phyloP scores from a whole-genome alignment of 2,329 filamentous ascomycete species.

The Fusarium proliferatum region DNA sequence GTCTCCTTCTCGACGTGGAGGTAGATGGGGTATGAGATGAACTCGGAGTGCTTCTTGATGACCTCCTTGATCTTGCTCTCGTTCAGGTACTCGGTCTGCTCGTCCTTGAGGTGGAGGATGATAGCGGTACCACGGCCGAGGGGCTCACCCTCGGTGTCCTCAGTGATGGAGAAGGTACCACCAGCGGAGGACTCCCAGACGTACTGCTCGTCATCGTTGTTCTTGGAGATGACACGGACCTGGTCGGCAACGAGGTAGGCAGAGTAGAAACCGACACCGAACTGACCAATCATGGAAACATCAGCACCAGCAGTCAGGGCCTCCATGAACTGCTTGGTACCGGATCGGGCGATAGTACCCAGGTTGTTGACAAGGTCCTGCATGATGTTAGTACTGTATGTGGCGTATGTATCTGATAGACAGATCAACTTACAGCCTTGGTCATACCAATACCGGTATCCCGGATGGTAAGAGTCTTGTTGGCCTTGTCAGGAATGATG shows the following conservation, averaged over 20 bases:
- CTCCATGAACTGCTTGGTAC: slow-evolving; percentile 99
- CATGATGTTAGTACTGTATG: slow-evolving; percentile 1
- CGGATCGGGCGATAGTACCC: slow-evolving; percentile 98
- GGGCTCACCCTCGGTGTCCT: slow-evolving; percentile 90
- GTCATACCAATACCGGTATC: slow-evolving; percentile 99
- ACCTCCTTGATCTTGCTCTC: slow-evolving; percentile 99
- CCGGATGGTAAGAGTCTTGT: slow-evolving; percentile 96
- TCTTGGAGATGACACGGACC: slow-evolving; percentile 95
- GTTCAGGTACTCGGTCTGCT: slow-evolving; percentile 98
- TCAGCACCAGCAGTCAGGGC: slow-evolving; percentile 97
- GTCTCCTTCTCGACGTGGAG: slow-evolving; percentile 99
- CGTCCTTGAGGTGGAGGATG: slow-evolving; percentile 98
- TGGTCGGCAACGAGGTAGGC: slow-evolving; percentile 99
- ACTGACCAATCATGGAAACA: slow-evolving; percentile 99
- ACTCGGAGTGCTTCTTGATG: slow-evolving; percentile 99
- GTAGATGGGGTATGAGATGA: slow-evolving; percentile 99
- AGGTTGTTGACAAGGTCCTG: slow-evolving; percentile 99
- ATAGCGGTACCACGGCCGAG: slow-evolving; percentile 98
- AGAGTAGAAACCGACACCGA: slow-evolving; percentile 99
- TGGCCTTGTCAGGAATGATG: slow-evolving; percentile 97
- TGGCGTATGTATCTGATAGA: not conserved
- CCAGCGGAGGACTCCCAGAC: slow-evolving; percentile 98
- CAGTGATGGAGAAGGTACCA: slow-evolving; percentile 93
- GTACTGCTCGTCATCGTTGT: slow-evolving; percentile 99
- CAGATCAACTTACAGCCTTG: slow-evolving; percentile 84